Base-by-base conservation (phyloP, 805 yeast species). In the Saturnispora saitoi region DNA sequence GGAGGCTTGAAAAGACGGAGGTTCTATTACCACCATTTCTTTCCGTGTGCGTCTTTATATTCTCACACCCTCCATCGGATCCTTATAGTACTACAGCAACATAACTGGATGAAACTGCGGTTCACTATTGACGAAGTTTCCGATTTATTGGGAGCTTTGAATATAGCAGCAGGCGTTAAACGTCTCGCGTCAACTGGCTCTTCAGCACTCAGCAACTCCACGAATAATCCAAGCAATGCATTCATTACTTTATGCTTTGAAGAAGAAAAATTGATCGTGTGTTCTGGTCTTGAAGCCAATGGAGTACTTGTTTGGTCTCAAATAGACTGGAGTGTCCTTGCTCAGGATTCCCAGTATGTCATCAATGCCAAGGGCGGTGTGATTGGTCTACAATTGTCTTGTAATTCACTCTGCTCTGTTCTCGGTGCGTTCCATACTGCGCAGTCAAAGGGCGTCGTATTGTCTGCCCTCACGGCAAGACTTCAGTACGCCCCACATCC, bases 401-500 rank as follows among this genome's bases (percentile, higher is more conserved):
- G 29, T 22, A 20, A 14, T n/a, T 20, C 41, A 8, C 15, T 37
- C 29, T 37, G 29, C 29, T 22, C 26, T 37, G 41, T 37, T 20
- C 29, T 37, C 15, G 10, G 26, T 37, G 41, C 41, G 3, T 37
- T 15, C 12, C 41, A 37, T 4, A 12, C 14, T 17, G 24, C 48
- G 15, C 34, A 30, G 26, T 34, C 24, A 11, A 14, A 29, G 12
- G 20, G 22, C 14, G 29, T 20, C 24, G 43, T 39, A 7, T 24
- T 42, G 2, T 19, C 32, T 8, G 20, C 46, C 7, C 30, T 43
- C 6, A 32, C 28, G 4, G 40, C 24, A n/a, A 17, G 36, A 32
- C 17, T 43, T 4, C 46, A 43, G 20, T 43, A 43, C 40, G 46
- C 46, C 15, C 39, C 34, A n/a, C 32, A 43, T 12, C 12, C 28